phyloP scores from a whole-genome alignment of 108 stramenopile species.

The Ochromonas danica region DNA sequence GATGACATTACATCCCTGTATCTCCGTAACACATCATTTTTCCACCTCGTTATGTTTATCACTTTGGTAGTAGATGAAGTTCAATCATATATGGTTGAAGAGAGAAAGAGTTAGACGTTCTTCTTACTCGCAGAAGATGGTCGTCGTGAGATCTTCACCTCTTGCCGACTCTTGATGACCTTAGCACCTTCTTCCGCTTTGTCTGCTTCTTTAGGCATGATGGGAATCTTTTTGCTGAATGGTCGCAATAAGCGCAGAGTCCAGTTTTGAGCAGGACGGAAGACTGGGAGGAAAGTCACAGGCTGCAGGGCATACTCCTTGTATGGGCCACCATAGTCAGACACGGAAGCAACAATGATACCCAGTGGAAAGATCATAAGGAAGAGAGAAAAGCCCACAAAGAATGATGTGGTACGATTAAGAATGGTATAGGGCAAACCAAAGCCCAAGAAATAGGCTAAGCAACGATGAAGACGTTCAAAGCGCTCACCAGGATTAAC shows the following conservation, averaged over 20 bases:
- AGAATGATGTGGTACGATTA: neutral
- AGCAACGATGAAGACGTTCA: neutral
- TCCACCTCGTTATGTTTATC: no score
- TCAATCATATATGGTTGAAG: no score
- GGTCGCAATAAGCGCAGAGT: neutral
- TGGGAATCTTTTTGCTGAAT: neutral
- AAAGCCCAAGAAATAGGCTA: slow-evolving; percentile 9
- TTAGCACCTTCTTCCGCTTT: slow-evolving; percentile 1
- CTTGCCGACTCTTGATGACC: no score
- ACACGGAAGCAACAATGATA: neutral
- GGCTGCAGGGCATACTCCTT: neutral
- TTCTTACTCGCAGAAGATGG: no score
- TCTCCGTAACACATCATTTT: no score
- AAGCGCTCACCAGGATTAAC: neutral
- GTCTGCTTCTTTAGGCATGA: no score
- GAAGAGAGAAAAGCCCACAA: neutral
- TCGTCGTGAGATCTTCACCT: no score
- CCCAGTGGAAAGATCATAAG: neutral
- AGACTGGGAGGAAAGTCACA: neutral
- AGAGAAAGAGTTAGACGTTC: no score
- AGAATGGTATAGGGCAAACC: slow-evolving; percentile 7
- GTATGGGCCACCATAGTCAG: neutral
- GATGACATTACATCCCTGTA: no score
- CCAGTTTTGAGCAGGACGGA: neutral
- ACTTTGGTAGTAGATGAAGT: no score